Conservation (phyloP, 1,284 basidiomycete species). For the Leucoagaricus sp. region DNA sequence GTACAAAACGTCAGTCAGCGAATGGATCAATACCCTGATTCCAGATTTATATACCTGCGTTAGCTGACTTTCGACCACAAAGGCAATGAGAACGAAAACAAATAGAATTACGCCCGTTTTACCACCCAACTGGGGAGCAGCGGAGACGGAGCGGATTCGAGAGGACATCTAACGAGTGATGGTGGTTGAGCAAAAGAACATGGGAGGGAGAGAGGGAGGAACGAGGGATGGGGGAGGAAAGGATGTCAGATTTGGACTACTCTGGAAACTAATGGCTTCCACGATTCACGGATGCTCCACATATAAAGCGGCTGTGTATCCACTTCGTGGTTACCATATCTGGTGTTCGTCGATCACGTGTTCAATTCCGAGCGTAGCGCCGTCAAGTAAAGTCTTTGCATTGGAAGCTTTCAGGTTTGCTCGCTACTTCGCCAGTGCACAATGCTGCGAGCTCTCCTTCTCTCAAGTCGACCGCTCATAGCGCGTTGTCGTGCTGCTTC, state of each 20-base stretch:
- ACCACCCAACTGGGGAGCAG: conserved; percentile 34
- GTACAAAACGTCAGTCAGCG: conserved; percentile 13
- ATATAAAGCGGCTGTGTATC: too few species aligned
- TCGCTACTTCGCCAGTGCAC: conserved; percentile 49
- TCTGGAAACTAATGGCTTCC: too few species aligned
- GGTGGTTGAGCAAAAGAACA: not conserved
- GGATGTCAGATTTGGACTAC: too few species aligned
- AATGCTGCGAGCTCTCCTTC: conserved; percentile 70
- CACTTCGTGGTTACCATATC: too few species aligned
- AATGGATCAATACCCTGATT: not conserved
- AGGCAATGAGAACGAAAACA: conserved; percentile 53
- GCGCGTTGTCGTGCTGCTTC: conserved; percentile 48
- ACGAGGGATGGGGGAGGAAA: not conserved
- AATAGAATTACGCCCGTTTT: conserved; percentile 53
- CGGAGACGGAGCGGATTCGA: conserved; percentile 21
- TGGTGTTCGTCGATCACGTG: too few species aligned
- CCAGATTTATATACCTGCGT: conserved; percentile 53
- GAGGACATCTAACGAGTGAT: conserved; percentile 24
- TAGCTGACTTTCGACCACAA: conserved; percentile 70
- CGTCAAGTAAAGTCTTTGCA: too few species aligned
- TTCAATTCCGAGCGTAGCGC: too few species aligned
- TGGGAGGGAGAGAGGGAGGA: conserved; percentile 1
- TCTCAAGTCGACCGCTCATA: conserved; percentile 59
- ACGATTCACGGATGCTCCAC: too few species aligned
- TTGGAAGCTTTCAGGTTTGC: too few species aligned